Conservation (phyloP, 345 rosid species). For the Gossypium sturtianum region DNA sequence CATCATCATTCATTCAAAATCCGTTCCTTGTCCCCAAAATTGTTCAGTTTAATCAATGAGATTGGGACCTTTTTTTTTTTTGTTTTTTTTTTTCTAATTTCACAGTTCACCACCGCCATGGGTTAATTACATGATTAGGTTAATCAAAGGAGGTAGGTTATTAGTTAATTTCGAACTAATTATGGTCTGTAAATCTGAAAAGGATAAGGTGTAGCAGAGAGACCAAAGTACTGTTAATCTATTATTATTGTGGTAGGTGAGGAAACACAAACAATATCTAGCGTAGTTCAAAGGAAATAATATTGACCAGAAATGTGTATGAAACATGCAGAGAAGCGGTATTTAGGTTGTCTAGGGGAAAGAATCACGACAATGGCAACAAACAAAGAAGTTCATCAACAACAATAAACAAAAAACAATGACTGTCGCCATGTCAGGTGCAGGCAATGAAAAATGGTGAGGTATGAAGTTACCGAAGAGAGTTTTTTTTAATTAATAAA, state of each 20-base stretch:
- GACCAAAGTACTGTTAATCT: neutral
- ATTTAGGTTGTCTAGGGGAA: conserved; percentile 2
- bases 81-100: neutral
- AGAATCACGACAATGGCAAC: conserved; percentile 47
- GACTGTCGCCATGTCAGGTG: conserved; percentile 52
- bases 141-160: conserved; percentile 12
- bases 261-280: no score
- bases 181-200: neutral
- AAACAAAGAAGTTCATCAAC: conserved; percentile 5
- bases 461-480: conserved; percentile 12
- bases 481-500: neutral
- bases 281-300: neutral
- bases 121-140: conserved; percentile 17
- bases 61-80: conserved; percentile 14
- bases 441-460: conserved; percentile 30
- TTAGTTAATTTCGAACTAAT: neutral
- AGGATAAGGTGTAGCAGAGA: neutral
- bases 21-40: conserved; percentile 4
- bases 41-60: conserved; percentile 23
- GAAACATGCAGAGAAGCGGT: conserved; percentile 13
- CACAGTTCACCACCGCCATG: conserved; percentile 2
- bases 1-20: neutral
- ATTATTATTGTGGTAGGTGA: no score
- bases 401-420: conserved; percentile 12
- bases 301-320: conserved; percentile 22